Percentiles rank a stretch among this genome's conserved stretches.
phyloP scores from a whole-genome alignment of 2,329 filamentous ascomycete species.

The Diplodia mutila region DNA sequence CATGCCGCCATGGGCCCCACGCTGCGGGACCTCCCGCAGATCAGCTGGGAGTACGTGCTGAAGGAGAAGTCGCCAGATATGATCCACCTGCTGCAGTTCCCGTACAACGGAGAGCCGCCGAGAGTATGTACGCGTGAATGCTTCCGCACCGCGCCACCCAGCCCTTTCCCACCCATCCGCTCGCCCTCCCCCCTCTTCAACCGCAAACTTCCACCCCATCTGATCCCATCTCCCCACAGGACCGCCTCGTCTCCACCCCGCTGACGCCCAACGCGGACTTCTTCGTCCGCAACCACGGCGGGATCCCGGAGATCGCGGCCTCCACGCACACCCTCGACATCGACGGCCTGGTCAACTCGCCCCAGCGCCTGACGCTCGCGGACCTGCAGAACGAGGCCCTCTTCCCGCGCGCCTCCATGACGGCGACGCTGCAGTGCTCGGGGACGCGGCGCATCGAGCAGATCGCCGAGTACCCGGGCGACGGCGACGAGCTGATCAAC shows the following conservation, averaged over 20 bases:
- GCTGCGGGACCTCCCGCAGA: constrained; percentile 55
- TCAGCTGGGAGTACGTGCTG: constrained; percentile 53
- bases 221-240: constrained; percentile 23
- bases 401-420: constrained; percentile 64
- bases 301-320: constrained; percentile 67
- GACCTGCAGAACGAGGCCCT: constrained; percentile 63
- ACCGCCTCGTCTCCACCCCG: constrained; percentile 59
- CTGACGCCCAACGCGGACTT: constrained; percentile 66
- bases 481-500: constrained; percentile 63
- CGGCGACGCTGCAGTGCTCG: constrained; percentile 68
- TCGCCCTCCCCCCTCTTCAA: no score
- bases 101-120: constrained; percentile 53
- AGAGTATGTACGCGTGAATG: no score
- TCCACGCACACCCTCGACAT: constrained; percentile 59
- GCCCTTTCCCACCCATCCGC: no score
- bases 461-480: constrained; percentile 66
- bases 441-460: constrained; percentile 72
- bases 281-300: constrained; percentile 74
- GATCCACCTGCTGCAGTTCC: constrained; percentile 53
- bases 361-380: constrained; percentile 59
- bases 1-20: constrained; percentile 49
- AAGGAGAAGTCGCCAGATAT: constrained; percentile 52
- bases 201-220: no score
- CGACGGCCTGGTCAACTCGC: constrained; percentile 64
- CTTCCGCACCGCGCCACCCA: no score